A percentile compares a stretch with the other conserved stretches of the same genome.
Conservation (phyloP, 371 early-diverging fungal genomes). For the Rhizomucor pusillus region DNA sequence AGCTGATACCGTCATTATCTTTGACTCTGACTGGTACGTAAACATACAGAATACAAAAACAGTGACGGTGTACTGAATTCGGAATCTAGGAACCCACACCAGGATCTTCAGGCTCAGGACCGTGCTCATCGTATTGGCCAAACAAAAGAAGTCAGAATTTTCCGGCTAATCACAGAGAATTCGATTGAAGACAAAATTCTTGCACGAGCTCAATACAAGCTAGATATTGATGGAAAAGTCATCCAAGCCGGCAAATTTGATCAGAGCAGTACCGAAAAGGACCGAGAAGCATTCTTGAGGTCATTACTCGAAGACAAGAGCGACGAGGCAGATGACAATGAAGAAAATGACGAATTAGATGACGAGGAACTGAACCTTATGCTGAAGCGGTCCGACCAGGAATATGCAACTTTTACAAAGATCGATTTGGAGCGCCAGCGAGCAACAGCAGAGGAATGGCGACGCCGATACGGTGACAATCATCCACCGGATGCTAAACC, state of each 20-base stretch:
- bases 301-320: slow-evolving; percentile 75
- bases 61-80: background rate
- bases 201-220: slow-evolving; percentile 94
- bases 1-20: slow-evolving; percentile 99
- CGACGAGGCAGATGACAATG: slow-evolving; percentile 55
- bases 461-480: slow-evolving; percentile 29
- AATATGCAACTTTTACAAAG: slow-evolving; percentile 39
- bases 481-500: slow-evolving; percentile 43
- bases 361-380: slow-evolving; percentile 71
- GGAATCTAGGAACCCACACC: slow-evolving; percentile 86
- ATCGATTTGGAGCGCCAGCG: slow-evolving; percentile 51
- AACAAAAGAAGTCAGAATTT: slow-evolving; percentile 98
- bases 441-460: slow-evolving; percentile 36
- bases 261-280: slow-evolving; percentile 91
- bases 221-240: slow-evolving; percentile 97
- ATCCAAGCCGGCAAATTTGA: slow-evolving; percentile 99
- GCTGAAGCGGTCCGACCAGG: slow-evolving; percentile 46
- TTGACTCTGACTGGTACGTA: slow-evolving; percentile 96
- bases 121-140: slow-evolving; percentile 99
- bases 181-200: slow-evolving; percentile 98
- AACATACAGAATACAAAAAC: slow-evolving; percentile 3
- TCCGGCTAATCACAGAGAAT: slow-evolving; percentile 93
- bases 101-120: slow-evolving; percentile 99
- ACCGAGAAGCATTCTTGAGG: slow-evolving; percentile 88
- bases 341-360: slow-evolving; percentile 60